Evolutionary conservation across 2,329 filamentous ascomycete species (phyloP).

Genomic region (Calonectria naviculata): DNA sequence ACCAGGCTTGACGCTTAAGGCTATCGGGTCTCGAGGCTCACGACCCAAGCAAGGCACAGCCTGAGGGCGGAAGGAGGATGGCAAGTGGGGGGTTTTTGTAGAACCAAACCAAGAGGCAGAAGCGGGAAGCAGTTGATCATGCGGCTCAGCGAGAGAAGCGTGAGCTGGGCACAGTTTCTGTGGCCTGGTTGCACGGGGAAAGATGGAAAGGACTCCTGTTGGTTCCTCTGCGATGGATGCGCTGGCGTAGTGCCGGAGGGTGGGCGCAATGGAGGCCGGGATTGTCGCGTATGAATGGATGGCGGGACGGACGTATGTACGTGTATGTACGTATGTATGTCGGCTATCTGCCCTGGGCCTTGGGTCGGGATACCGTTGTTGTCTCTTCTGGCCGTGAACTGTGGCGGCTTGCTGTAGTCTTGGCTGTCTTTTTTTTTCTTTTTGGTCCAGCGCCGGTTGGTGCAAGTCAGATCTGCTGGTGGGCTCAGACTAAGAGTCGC

Average conservation of each 20-base stretch:
- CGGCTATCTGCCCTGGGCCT: conserved; percentile 13
- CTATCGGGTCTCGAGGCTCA: conserved; percentile 20
- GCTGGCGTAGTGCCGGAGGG: conserved; percentile 33
- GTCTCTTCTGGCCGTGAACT: conserved; percentile 17
- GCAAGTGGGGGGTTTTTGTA: conserved; percentile 42
- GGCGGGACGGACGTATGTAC: conserved; percentile 7
- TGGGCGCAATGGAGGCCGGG: conserved; percentile 24
- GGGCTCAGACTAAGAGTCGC: conserved; percentile 28
- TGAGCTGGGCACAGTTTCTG: conserved; percentile 29
- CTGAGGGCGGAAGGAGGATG: conserved; percentile 27
- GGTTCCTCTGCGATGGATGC: conserved; percentile 29
- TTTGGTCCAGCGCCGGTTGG: conserved; percentile 32
- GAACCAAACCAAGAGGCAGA: conserved; percentile 23
- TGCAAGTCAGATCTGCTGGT: conserved; percentile 32
- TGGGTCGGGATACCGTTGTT: conserved; percentile 16
- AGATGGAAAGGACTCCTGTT: conserved; percentile 30
- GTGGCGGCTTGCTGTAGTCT: conserved; percentile 19
- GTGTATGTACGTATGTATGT: conserved; percentile 13
- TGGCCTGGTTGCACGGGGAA: conserved; percentile 36
- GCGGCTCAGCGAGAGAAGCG: conserved; percentile 37
- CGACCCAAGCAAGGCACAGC: conserved; percentile 25
- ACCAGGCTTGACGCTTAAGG: conserved; percentile 24
- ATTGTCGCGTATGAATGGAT: conserved; percentile 7
- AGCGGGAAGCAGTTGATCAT: conserved; percentile 29
- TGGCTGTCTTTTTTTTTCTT: conserved; percentile 24